Evolutionary conservation across 345 rosid genomes (phyloP), one percentile per base, ranked within the genome.

Genomic region (Geranium rotundifolium): DNA sequence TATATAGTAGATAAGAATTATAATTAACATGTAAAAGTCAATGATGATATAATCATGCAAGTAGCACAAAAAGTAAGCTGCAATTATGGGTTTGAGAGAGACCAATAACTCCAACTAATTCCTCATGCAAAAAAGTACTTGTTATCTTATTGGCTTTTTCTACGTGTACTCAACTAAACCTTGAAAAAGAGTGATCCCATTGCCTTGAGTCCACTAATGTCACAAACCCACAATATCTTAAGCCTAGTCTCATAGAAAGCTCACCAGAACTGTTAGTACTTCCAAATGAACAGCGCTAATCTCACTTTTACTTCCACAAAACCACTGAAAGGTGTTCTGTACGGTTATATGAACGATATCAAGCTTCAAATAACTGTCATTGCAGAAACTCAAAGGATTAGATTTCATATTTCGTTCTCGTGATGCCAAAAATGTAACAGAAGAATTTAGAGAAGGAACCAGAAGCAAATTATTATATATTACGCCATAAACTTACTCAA

Each of bases 271-370:
- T 59, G 83, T 88, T 81, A 90, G 61, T 67, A 79, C 80, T 69
- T 93, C 99, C 77, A 90, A 58, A 77, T 84, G 99, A 65, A 90
- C 83, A 66, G 99, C 90, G 76, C 80, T 81, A 61, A 86, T 64
- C 65, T 93, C 99, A 64, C 62, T 79, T 80, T 83, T 86, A 69
- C 76, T 76, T 54, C 97, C 99, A 73, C 52, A 70, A 64, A 84
- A 77, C 99, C 99, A 90, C 66, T 86, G 85, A 67, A 90, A 93
- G 67, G 84, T 84, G 72, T 90, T 93, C 67, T 65, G 74, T 56
- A 93, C 84, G 16, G 99, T 88, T 71, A 93, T 88, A 76, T 88
- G 96, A 62, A 90, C 96, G 57, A 93, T 88, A 79, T 93, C 99
- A 59, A 93, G 96, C 81, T 90, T 87, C 88, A 93, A 68, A 74